Conservation (phyloP, 176 grass and related monocot genomes). For the Ananas comosus region DNA sequence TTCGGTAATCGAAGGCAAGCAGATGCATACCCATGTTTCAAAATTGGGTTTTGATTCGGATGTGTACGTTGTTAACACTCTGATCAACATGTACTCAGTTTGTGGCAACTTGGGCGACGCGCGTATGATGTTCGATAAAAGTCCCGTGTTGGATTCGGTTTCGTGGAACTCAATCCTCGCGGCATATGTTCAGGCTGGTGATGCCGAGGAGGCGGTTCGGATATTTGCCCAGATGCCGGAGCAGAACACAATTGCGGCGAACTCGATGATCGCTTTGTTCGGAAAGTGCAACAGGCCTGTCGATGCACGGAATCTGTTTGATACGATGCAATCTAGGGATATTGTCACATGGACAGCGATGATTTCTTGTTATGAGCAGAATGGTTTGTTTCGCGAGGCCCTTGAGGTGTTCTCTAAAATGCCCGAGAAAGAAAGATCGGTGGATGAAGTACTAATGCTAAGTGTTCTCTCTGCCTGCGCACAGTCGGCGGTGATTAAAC, state of each 20-base stretch:
- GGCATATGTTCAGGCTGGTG: constrained; percentile 42
- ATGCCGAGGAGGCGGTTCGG: constrained; percentile 33
- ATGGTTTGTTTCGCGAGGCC: constrained; percentile 43
- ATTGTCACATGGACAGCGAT: constrained; percentile 62
- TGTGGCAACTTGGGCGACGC: constrained; percentile 46
- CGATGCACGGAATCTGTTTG: constrained; percentile 51
- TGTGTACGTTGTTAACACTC: constrained; percentile 56
- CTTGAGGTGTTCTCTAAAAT: constrained; percentile 43
- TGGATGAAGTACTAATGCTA: constrained; percentile 73
- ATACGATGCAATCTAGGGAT: constrained; percentile 37
- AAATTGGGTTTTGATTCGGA: constrained; percentile 52
- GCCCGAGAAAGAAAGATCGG: constrained; percentile 25
- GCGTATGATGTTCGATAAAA: constrained; percentile 53
- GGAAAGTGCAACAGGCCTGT: constrained; percentile 45
- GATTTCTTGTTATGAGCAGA: constrained; percentile 69
- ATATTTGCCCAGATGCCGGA: constrained; percentile 51
- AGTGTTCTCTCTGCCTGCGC: constrained; percentile 50
- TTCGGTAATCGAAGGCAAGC: constrained; percentile 38
- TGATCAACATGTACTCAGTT: constrained; percentile 65
- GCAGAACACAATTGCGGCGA: constrained; percentile 31
- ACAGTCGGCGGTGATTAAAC: constrained; percentile 20
- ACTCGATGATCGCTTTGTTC: constrained; percentile 63
- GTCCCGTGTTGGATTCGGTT: constrained; percentile 67
- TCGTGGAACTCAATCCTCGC: constrained; percentile 84
- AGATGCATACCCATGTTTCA: constrained; percentile 41